These are phyloP conservation scores for Penicillium aurantiogriseum DNA, from an alignment of 2,329 filamentous ascomycete species.

Conservation along the genomic window DNA sequence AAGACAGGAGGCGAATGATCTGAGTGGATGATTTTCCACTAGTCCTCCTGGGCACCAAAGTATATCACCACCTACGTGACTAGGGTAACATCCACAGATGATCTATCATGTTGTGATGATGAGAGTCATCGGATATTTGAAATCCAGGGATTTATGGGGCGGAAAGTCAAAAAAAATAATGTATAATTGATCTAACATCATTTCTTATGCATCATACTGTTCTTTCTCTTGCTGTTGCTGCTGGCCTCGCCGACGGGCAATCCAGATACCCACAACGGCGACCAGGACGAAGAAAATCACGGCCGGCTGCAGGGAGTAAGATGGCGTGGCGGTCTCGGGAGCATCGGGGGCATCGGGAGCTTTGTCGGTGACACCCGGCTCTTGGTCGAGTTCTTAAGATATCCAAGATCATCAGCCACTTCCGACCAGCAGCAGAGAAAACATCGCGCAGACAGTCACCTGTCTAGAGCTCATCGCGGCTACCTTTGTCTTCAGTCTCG, in stretches of 20 bases:
- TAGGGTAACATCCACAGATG: background rate
- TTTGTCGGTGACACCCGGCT: conserved; percentile 8
- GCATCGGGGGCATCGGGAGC: conserved; percentile 7
- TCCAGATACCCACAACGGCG: conserved; percentile 19
- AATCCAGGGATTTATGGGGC: background rate
- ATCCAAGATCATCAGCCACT: conserved; percentile 37
- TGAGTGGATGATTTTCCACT: conserved; percentile 5
- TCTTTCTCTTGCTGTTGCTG: conserved; percentile 16
- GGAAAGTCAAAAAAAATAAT: background rate
- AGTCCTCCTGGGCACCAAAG: background rate
- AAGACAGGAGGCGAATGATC: conserved; percentile 7
- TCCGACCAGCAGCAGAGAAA: conserved; percentile 25
- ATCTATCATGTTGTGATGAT: background rate
- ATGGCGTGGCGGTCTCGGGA: conserved; percentile 5
- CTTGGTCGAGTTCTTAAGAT: conserved; percentile 23
- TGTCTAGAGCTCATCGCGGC: conserved; percentile 63
- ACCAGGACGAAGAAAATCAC: conserved; percentile 21
- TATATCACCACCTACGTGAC: conserved; percentile 7
- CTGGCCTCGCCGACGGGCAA: conserved; percentile 19
- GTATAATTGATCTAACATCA: background rate
- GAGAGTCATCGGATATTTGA: background rate
- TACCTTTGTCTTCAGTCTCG: conserved; percentile 55
- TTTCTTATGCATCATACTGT: conserved; percentile 14
- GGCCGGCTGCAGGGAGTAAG: conserved; percentile 17
- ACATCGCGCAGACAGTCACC: conserved; percentile 25